Evolutionary conservation across 192 early-diverging fungal species (phyloP).

Genomic region (Coemansia javaensis): DNA sequence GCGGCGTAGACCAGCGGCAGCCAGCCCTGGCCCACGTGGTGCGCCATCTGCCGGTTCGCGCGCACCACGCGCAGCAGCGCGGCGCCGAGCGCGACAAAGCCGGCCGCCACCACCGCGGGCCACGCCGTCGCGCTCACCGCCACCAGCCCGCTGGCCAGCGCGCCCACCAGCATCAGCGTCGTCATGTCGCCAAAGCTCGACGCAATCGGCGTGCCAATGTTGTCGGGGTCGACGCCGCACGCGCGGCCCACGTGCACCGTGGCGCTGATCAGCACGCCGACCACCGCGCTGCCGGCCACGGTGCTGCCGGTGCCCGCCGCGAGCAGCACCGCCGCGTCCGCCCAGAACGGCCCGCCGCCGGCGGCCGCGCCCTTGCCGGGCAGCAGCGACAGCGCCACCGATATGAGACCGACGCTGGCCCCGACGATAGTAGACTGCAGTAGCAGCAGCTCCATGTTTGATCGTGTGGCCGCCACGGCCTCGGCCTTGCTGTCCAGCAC

Average conservation of each 20-base stretch:
- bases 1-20: conserved; percentile 71
- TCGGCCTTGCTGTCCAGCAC: conserved; percentile 53
- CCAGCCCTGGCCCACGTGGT: conserved; percentile 70
- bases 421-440: conserved; percentile 70
- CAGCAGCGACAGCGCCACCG: conserved; percentile 49
- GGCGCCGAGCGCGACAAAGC: conserved; percentile 45
- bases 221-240: conserved; percentile 70
- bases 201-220: conserved; percentile 47
- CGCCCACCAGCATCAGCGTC: conserved; percentile 34
- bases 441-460: conserved; percentile 72
- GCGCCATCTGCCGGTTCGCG: conserved; percentile 58
- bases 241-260: conserved; percentile 61
- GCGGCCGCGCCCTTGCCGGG: neutral
- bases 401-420: conserved; percentile 65
- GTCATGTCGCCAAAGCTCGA: conserved; percentile 51
- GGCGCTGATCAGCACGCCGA: conserved; percentile 67
- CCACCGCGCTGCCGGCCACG: conserved; percentile 62
- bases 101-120: conserved; percentile 45
- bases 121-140: conserved; percentile 3
- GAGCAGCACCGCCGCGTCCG: conserved; percentile 49
- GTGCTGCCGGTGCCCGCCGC: conserved; percentile 65
- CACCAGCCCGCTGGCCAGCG: conserved; percentile 13
- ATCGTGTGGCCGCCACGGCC: conserved; percentile 56
- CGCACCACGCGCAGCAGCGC: conserved; percentile 45
- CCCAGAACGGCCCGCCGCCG: conserved; percentile 6